phyloP scores from a whole-genome alignment of 257 asterid species.

The Solanum ossicruentum region DNA sequence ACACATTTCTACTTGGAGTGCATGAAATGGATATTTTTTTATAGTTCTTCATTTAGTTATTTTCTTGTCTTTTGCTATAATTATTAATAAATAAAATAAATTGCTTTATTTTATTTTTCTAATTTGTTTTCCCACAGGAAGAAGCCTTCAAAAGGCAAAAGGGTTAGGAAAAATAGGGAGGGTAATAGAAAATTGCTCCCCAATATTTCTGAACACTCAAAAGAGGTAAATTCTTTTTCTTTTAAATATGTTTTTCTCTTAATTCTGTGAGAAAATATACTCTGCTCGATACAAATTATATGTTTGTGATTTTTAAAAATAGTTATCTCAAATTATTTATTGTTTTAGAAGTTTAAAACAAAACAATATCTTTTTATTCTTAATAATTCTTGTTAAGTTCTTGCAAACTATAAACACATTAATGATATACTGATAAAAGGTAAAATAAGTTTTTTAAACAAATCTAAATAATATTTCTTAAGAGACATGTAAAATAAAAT shows the following conservation, averaged over 20 bases:
- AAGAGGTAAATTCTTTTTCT: background rate
- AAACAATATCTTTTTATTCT: too few relatives aligned
- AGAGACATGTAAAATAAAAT: too few relatives aligned
- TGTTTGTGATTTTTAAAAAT: background rate
- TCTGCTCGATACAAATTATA: background rate
- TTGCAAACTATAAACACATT: too few relatives aligned
- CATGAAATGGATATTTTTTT: background rate
- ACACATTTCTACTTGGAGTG: background rate
- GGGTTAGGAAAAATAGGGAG: background rate
- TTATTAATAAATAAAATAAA: background rate
- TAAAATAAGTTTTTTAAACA: too few relatives aligned
- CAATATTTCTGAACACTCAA: background rate
- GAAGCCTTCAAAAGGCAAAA: background rate
- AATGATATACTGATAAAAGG: too few relatives aligned
- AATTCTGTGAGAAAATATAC: background rate
- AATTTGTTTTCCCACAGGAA: background rate
- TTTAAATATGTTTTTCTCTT: background rate
- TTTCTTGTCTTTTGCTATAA: background rate
- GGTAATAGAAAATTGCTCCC: background rate
- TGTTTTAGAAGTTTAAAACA: too few relatives aligned
- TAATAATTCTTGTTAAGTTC: too few relatives aligned
- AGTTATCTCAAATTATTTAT: too few relatives aligned
- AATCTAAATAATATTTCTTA: too few relatives aligned
- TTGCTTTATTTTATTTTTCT: background rate
- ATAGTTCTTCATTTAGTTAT: background rate